Percentiles rank a stretch among this genome's conserved stretches.
Conservation (phyloP, 768 basidiomycete species). For the Mycena sanguinolenta region DNA sequence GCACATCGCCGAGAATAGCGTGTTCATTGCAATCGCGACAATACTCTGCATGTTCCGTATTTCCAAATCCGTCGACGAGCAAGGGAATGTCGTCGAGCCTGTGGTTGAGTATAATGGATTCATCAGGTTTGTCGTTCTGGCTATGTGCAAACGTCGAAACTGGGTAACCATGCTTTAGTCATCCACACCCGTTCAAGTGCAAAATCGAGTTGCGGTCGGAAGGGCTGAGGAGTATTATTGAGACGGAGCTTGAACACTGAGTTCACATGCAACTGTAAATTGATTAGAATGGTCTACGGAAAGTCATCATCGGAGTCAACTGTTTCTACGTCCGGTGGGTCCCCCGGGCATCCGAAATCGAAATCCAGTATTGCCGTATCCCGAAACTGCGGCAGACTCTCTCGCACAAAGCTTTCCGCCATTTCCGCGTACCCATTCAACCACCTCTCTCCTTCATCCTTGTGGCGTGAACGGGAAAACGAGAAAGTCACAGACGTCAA, state of each 20-base stretch:
- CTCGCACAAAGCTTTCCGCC: slow-evolving; percentile 18
- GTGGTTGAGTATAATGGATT: slow-evolving; percentile 23
- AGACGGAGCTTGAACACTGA: background rate
- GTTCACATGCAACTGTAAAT: background rate
- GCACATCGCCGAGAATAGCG: slow-evolving; percentile 34
- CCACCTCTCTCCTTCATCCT: slow-evolving; percentile 1
- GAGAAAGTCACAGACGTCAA: slow-evolving; percentile 11
- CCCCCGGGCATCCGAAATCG: slow-evolving; percentile 5
- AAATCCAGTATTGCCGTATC: slow-evolving; percentile 16
- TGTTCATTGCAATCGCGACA: slow-evolving; percentile 40
- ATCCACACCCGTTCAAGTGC: slow-evolving; percentile 24
- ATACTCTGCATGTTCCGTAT: slow-evolving; percentile 35
- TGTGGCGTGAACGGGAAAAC: slow-evolving; percentile 21
- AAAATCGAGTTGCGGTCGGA: slow-evolving; percentile 17
- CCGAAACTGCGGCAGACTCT: slow-evolving; percentile 17
- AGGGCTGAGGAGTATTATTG: slow-evolving; percentile 1
- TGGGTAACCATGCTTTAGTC: background rate
- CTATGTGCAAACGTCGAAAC: background rate
- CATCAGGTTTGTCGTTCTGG: background rate
- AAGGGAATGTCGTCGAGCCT: slow-evolving; percentile 3
- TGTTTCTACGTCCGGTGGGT: background rate
- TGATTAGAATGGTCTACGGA: background rate
- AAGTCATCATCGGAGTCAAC: background rate
- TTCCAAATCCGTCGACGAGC: slow-evolving; percentile 23
- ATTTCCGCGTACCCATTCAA: slow-evolving; percentile 14